Evolutionary conservation across 176 grass and related monocot genomes (phyloP).

Genomic region (Rhynchospora breviuscula): DNA sequence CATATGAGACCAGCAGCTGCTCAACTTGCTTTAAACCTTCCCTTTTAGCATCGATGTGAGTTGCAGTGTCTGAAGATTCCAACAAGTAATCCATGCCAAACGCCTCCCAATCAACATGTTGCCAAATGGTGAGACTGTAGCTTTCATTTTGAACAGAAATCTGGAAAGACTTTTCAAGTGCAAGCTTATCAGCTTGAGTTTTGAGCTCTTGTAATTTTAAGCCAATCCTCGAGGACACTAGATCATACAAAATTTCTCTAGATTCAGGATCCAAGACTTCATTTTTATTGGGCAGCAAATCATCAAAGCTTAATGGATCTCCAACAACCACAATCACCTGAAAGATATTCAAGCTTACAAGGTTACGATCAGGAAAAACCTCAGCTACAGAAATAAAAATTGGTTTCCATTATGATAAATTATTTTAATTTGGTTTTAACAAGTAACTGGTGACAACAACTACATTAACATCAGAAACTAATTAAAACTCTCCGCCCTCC

Average conservation of each 20-base stretch:
- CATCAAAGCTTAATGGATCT: slow-evolving; percentile 76
- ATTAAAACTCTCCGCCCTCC: no score
- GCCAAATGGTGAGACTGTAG: slow-evolving; percentile 39
- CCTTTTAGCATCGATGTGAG: background rate
- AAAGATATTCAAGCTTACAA: slow-evolving; percentile 1
- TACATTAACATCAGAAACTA: background rate
- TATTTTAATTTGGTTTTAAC: background rate
- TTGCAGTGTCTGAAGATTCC: slow-evolving; percentile 35
- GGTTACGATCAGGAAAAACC: background rate
- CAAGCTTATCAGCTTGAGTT: slow-evolving; percentile 42
- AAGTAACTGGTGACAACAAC: background rate
- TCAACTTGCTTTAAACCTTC: slow-evolving; percentile 16
- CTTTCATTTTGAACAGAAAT: slow-evolving; percentile 21
- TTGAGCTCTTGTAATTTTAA: slow-evolving; percentile 67
- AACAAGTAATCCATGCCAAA: slow-evolving; percentile 77
- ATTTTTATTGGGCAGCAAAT: slow-evolving; percentile 45
- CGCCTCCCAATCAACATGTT: slow-evolving; percentile 84
- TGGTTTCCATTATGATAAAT: background rate
- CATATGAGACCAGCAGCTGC: background rate
- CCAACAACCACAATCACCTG: slow-evolving; percentile 94
- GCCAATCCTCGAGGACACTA: slow-evolving; percentile 66
- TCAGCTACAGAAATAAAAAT: background rate
- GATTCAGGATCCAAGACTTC: slow-evolving; percentile 38
- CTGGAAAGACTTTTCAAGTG: slow-evolving; percentile 41
- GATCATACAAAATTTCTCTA: slow-evolving; percentile 58